phyloP scores from a whole-genome alignment of 257 asterid genomes.

The Nicotiana obtusifolia region DNA sequence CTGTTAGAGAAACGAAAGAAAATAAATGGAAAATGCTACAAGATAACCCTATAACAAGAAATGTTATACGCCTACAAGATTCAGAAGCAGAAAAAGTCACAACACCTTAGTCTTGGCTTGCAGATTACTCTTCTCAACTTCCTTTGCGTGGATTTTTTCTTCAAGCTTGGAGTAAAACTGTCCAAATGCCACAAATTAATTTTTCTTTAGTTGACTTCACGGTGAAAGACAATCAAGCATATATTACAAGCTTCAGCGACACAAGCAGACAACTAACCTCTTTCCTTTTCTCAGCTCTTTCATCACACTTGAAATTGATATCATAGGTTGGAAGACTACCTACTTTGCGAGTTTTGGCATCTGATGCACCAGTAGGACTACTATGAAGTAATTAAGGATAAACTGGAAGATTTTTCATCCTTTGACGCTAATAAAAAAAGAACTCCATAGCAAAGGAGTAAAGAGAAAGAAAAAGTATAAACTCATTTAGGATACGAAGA shows the following conservation, averaged over 20 bases:
- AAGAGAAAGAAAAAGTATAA: neutral
- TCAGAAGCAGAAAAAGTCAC: neutral
- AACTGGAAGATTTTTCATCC: conserved; percentile 6
- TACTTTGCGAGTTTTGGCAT: conserved; percentile 49
- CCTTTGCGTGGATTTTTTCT: conserved; percentile 91
- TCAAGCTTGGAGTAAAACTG: conserved; percentile 90
- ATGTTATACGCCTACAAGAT: neutral
- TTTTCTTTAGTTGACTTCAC: conserved; percentile 4
- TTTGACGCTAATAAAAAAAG: conserved; percentile 2
- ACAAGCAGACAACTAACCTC: conserved; percentile 53
- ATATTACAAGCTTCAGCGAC: neutral
- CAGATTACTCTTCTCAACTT: conserved; percentile 66
- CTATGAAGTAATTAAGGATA: conserved; percentile 48
- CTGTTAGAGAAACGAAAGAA: conserved; percentile 33
- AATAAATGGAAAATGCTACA: neutral
- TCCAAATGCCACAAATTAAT: conserved; percentile 15
- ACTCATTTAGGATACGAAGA: conserved; percentile 28
- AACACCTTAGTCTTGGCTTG: conserved; percentile 75
- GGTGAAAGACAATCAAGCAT: neutral
- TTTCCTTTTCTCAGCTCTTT: conserved; percentile 91
- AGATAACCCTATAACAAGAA: neutral
- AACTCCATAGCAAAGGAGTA: neutral
- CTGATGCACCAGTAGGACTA: conserved; percentile 60
- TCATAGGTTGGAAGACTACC: conserved; percentile 74
- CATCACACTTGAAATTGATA: conserved; percentile 87